Conservation (phyloP, 352 stramenopile species). For the Aphanomyces euteiches region DNA sequence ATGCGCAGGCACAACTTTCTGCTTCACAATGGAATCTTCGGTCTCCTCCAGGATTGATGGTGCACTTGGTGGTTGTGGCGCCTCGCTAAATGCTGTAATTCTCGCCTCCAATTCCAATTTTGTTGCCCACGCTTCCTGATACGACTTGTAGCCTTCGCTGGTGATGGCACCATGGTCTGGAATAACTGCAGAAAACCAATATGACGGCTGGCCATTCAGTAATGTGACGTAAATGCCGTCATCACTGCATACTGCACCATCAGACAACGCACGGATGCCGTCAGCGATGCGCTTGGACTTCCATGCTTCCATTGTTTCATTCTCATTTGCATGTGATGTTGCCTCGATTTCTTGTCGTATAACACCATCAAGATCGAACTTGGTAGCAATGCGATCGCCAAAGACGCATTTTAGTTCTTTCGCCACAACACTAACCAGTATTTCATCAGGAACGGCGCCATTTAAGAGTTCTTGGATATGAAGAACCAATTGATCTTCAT, state of each 20-base stretch:
- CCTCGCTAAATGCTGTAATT: neutral
- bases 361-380: neutral
- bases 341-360: neutral
- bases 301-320: neutral
- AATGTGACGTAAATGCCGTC: constrained; percentile 27
- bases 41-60: neutral
- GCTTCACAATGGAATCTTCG: neutral
- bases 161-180: constrained; percentile 13
- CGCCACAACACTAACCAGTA: neutral
- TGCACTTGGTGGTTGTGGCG: neutral
- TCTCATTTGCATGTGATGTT: neutral
- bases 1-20: neutral
- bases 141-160: constrained; percentile 10
- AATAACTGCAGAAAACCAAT: constrained; percentile 25
- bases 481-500: neutral
- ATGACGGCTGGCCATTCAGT: constrained; percentile 10
- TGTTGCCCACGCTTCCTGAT: constrained; percentile 4
- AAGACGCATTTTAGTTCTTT: constrained; percentile 12
- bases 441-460: neutral
- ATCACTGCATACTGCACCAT: constrained; percentile 11
- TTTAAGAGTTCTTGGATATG: constrained; percentile 28
- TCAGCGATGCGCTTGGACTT: constrained; percentile 2
- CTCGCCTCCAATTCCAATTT: constrained; percentile 21
- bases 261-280: constrained; percentile 5
- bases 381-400: neutral